Evolutionary conservation across 1,284 basidiomycete genomes (phyloP), one percentile per base, ranked within the genome.

Genomic region (Ceratobasidium sp.): DNA sequence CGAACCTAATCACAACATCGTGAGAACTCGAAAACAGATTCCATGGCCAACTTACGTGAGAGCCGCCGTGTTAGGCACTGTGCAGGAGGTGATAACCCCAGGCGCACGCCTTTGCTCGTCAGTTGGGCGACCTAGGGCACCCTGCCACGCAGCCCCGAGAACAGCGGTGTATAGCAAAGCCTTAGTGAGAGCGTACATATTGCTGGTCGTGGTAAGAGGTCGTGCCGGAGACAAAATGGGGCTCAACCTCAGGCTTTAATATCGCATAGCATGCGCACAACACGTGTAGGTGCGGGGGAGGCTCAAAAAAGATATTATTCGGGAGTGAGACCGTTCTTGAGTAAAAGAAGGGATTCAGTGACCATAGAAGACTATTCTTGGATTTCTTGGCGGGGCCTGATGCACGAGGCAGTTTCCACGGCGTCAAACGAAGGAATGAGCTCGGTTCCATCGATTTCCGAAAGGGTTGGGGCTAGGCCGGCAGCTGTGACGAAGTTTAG

Each of bases 41-140:
- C 4, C 1, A 51, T 19, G 13, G 19, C 22, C 13, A 7, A 51
- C 69, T 49, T 62, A 73, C 71, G 71, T 73, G 46, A 73, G 31
- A 11, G 71, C 71, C 9, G 31, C 56, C 3, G 59, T 63, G 22
- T 73, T 73, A 46, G 71, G 71, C 16, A 37, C 34, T 4, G 31
- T 73, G 48, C 71, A 73, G 19, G 58, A 53, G 2, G 43, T 63
- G 16, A 73, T 51, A 19, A 73, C 68, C 9, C 43, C 27, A 24
- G 68, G 43, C 8, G 62, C 62, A 48, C 62, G 61, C 22, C 27
- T 46, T 27, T 22, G 16, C 4, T 48, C 41, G 27, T 24, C 13
- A 27, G 69, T 29, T 8, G 56, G 41, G 22, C 29, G 27, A 46
- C 56, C 56, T 2, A 63, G 22, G 14, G 24, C 69, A 7, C n/a